Percentiles rank a stretch among this genome's conserved stretches.
Conservation (phyloP, 352 stramenopile species). For the Paralagenidium karlingii region DNA sequence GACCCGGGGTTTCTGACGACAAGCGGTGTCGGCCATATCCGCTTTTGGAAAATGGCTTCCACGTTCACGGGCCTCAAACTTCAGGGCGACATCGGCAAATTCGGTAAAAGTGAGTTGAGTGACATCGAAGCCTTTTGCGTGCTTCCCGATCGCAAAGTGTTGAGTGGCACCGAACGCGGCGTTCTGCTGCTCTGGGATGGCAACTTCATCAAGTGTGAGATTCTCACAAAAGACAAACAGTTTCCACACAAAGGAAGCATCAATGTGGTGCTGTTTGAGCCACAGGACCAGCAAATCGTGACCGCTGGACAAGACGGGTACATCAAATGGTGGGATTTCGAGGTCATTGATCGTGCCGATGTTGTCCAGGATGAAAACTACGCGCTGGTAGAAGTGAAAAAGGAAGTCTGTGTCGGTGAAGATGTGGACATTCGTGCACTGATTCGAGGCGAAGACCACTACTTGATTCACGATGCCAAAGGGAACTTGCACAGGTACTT, state of each 20-base stretch:
- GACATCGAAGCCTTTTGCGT: conserved; percentile 90
- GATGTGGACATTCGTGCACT: conserved; percentile 60
- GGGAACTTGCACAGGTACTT: conserved; percentile 43
- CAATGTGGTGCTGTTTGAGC: conserved; percentile 58
- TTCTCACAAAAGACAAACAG: conserved; percentile 50
- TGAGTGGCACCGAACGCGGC: conserved; percentile 80
- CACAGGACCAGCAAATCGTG: conserved; percentile 27
- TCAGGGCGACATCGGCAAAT: conserved; percentile 93
- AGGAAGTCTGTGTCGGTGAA: conserved; percentile 32
- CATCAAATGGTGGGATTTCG: conserved; percentile 85
- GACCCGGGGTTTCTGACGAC: conserved; percentile 88
- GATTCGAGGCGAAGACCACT: conserved; percentile 19
- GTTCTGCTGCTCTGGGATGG: conserved; percentile 90
- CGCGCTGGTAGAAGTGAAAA: conserved; percentile 52
- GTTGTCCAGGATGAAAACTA: conserved; percentile 63
- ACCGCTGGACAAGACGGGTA: conserved; percentile 74
- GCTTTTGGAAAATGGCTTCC: conserved; percentile 93
- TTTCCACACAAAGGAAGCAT: conserved; percentile 62
- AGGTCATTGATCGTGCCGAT: conserved; percentile 79
- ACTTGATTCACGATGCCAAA: conserved; percentile 49
- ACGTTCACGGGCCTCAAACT: conserved; percentile 94
- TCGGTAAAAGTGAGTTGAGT: conserved; percentile 89
- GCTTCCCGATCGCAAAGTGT: conserved; percentile 89
- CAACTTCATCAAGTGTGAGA: conserved; percentile 93
- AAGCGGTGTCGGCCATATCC: conserved; percentile 88